A percentile compares a stretch with the other conserved stretches of the same genome.
phyloP scores from a whole-genome alignment of 345 rosid genomes.

The Hirschfeldia incana region DNA sequence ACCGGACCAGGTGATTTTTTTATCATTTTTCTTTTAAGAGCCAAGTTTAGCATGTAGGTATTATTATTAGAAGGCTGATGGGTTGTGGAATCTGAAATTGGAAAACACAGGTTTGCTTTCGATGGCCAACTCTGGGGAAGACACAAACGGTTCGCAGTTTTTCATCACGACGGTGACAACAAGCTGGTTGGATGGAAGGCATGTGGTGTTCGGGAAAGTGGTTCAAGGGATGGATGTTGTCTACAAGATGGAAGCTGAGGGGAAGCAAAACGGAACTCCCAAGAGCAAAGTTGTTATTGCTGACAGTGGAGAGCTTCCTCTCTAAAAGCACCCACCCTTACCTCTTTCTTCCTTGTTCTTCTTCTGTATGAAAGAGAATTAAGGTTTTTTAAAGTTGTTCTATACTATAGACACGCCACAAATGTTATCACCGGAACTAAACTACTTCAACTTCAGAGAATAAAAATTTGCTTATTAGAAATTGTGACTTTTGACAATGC shows the following conservation, averaged over 20 bases:
- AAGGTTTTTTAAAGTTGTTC: slow-evolving; percentile 12
- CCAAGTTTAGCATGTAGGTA: not conserved
- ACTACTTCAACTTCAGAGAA: not conserved
- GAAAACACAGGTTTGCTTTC: slow-evolving; percentile 60
- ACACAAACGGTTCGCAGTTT: slow-evolving; percentile 82
- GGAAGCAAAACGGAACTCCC: slow-evolving; percentile 38
- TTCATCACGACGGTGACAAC: not conserved
- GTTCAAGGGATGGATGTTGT: slow-evolving; percentile 97
- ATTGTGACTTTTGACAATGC: slow-evolving; percentile 34
- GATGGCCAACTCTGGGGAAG: slow-evolving; percentile 92
- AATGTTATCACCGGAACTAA: not conserved
- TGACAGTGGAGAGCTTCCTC: slow-evolving; percentile 92
- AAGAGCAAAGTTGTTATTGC: slow-evolving; percentile 72
- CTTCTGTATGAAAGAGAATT: too few relatives aligned
- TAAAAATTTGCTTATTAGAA: not conserved
- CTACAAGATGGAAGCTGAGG: slow-evolving; percentile 93
- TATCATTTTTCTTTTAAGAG: not conserved
- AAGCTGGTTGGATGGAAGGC: slow-evolving; percentile 69
- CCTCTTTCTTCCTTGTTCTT: slow-evolving; percentile 30
- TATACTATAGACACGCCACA: not conserved
- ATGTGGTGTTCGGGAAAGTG: slow-evolving; percentile 96
- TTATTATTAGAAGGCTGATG: not conserved
- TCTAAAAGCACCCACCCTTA: slow-evolving; percentile 31
- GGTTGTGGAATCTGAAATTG: not conserved
- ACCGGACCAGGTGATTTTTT: slow-evolving; percentile 70